Conservation (phyloP, 148 eudicot species). For the Cornus florida region DNA sequence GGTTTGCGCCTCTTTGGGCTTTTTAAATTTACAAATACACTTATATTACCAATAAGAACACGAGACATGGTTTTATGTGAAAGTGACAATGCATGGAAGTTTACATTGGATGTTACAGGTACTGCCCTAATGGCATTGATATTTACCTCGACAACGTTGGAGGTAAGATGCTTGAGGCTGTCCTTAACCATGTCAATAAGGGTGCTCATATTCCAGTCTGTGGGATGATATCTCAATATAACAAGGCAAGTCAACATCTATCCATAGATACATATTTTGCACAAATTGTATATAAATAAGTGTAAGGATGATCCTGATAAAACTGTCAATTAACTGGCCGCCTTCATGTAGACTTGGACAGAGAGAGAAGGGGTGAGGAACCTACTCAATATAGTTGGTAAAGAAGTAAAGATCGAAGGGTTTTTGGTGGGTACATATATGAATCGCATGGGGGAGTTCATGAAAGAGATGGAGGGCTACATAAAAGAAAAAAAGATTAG, state of each 20-base stretch:
- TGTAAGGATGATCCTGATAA: not conserved
- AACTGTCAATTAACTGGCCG: not conserved
- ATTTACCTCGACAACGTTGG: constrained; percentile 45
- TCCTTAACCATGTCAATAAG: constrained; percentile 39
- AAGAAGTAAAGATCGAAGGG: constrained; percentile 43
- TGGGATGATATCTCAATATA: constrained; percentile 46
- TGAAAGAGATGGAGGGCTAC: constrained; percentile 28
- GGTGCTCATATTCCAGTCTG: constrained; percentile 40
- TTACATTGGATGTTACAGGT: constrained; percentile 15
- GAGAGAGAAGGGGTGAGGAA: constrained; percentile 44
- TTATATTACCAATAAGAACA: too few species aligned
- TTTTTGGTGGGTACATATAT: constrained; percentile 19
- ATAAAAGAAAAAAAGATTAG: constrained; percentile 29
- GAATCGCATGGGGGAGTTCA: constrained; percentile 20
- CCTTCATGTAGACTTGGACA: constrained; percentile 21
- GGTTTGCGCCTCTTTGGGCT: too few species aligned
- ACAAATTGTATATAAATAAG: not conserved
- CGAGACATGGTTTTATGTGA: not conserved
- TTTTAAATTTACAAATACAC: too few species aligned
- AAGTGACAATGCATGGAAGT: too few species aligned
- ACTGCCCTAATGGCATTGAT: constrained; percentile 39
- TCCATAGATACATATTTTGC: not conserved
- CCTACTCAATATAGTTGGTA: constrained; percentile 38
- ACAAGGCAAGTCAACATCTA: constrained; percentile 19
- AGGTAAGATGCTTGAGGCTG: constrained; percentile 44